A percentile compares a stretch with the other conserved stretches of the same genome.
Evolutionary conservation across 345 rosid genomes (phyloP).

Genomic region (Eucalyptus victrix): DNA sequence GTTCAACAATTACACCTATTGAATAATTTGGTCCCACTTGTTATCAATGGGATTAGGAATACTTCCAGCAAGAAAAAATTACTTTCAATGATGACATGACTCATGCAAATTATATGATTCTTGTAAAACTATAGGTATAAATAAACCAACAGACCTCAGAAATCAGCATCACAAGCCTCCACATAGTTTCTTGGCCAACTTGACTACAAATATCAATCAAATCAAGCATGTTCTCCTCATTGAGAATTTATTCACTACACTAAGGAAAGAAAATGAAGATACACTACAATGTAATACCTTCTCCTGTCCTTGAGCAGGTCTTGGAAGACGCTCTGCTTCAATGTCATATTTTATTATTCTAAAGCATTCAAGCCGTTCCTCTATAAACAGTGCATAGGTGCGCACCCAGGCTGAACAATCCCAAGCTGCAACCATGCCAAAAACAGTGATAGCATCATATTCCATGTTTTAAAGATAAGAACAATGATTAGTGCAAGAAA

Average conservation of each 20-base stretch:
- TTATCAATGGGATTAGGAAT: not conserved
- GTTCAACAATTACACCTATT: not conserved
- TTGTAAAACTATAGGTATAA: not conserved
- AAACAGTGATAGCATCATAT: not conserved
- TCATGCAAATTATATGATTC: not conserved
- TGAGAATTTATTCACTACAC: not conserved
- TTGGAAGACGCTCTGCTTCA: slow-evolving; percentile 89
- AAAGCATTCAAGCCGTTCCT: slow-evolving; percentile 94
- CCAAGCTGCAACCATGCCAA: slow-evolving; percentile 50
- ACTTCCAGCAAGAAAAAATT: not conserved
- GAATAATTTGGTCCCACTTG: not conserved
- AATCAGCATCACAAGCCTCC: not conserved
- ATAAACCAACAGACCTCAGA: not conserved
- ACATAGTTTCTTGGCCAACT: not conserved
- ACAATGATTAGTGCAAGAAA: not conserved
- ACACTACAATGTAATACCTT: slow-evolving; percentile 27
- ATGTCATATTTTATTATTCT: slow-evolving; percentile 83
- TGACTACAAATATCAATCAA: not conserved
- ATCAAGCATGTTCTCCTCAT: not conserved
- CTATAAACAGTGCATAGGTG: slow-evolving; percentile 86
- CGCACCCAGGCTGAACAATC: slow-evolving; percentile 99
- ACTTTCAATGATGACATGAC: not conserved
- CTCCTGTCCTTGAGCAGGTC: slow-evolving; percentile 71
- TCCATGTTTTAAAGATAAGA: not conserved
- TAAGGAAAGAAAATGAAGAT: not conserved